phyloP scores from a whole-genome alignment of 2,329 filamentous ascomycete genomes.

The Aspergillus vadensis region DNA sequence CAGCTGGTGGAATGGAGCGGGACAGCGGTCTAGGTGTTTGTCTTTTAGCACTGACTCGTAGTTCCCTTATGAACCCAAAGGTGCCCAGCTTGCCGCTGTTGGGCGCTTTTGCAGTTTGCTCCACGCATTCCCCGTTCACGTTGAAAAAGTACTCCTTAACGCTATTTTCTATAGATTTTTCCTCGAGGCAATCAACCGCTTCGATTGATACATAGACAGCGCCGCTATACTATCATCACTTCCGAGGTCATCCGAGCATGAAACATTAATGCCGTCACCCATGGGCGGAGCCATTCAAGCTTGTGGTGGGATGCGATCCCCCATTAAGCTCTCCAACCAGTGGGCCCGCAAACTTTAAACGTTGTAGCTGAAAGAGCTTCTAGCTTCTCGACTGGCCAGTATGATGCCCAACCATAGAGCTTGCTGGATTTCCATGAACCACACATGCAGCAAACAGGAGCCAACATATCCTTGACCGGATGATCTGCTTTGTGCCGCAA shows the following conservation, averaged over 20 bases:
- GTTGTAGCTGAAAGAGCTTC: background rate
- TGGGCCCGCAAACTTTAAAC: slow-evolving; percentile 8
- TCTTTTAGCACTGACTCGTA: background rate
- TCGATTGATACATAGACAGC: background rate
- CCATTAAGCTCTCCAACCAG: slow-evolving; percentile 1
- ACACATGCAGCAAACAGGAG: background rate
- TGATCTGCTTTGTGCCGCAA: background rate
- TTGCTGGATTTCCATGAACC: background rate
- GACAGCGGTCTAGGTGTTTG: background rate
- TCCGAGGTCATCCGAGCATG: slow-evolving; percentile 23
- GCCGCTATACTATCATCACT: background rate
- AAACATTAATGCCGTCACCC: slow-evolving; percentile 24
- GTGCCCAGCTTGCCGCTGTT: background rate
- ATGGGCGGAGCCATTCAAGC: background rate
- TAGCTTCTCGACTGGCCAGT: background rate
- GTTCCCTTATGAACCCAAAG: background rate
- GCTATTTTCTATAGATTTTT: background rate
- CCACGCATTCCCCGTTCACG: background rate
- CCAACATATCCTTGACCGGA: background rate
- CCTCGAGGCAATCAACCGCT: too few species aligned
- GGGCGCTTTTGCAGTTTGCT: slow-evolving; percentile 4
- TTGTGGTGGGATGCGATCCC: background rate
- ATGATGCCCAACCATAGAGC: background rate
- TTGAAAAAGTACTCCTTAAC: background rate
- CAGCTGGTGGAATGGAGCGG: background rate